Conservation (phyloP, 768 basidiomycete genomes). For the Serendipita indica region DNA sequence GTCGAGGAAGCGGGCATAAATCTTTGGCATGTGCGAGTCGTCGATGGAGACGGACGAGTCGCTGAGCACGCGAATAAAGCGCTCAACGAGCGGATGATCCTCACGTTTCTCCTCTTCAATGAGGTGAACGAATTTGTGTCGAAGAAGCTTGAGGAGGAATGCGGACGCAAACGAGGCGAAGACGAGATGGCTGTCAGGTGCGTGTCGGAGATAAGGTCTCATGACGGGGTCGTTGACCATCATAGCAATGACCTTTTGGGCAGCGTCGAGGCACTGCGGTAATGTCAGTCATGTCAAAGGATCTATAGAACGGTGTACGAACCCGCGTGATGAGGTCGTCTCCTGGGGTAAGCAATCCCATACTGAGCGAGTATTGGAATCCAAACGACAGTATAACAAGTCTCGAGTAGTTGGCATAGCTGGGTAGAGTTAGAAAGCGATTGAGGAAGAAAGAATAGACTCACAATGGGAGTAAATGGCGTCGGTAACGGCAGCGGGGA, state of each 20-base stretch:
- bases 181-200: conserved; percentile 30
- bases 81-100: conserved; percentile 28
- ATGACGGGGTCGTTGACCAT: conserved; percentile 38
- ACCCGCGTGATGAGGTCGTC: conserved; percentile 29
- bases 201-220: conserved; percentile 40
- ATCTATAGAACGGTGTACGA: background rate
- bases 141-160: conserved; percentile 41
- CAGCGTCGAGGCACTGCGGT: conserved; percentile 34
- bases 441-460: background rate
- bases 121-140: conserved; percentile 17
- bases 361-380: conserved; percentile 34
- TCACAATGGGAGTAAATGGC: conserved; percentile 15
- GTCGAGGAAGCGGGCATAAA: conserved; percentile 43
- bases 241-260: conserved; percentile 41
- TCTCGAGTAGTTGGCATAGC: conserved; percentile 40
- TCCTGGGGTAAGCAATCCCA: conserved; percentile 26
- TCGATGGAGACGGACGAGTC: conserved; percentile 40
- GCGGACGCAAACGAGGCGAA: conserved; percentile 42
- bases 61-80: conserved; percentile 32
- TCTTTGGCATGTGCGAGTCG: conserved; percentile 39
- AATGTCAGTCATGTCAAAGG: background rate
- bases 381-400: conserved; percentile 42
- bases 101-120: conserved; percentile 23
- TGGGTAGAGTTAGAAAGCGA: conserved; percentile 18
- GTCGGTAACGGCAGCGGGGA: conserved; percentile 13